Evolutionary conservation across 108 stramenopile species (phyloP).

Genomic region (Asterionellopsis glacialis): DNA sequence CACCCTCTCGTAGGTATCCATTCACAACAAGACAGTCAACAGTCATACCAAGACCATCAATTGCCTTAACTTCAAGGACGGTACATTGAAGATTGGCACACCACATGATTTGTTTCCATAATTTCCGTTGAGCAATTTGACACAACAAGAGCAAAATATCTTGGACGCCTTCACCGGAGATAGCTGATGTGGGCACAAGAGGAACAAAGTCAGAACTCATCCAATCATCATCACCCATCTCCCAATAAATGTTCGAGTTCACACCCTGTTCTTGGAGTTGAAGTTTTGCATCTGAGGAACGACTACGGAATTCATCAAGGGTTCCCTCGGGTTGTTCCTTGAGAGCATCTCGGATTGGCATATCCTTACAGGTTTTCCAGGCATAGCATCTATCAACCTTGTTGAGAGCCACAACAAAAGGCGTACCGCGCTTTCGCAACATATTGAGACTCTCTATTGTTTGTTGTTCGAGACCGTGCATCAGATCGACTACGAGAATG

Average conservation of each 20-base stretch:
- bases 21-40: slow-evolving; percentile 97
- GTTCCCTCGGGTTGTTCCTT: slow-evolving; percentile 90
- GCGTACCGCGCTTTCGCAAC: slow-evolving; percentile 86
- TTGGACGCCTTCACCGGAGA: slow-evolving; percentile 98
- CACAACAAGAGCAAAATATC: slow-evolving; percentile 93
- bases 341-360: slow-evolving; percentile 91
- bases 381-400: slow-evolving; percentile 98
- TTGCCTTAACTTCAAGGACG: slow-evolving; percentile 98
- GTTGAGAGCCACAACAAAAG: slow-evolving; percentile 98
- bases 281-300: slow-evolving; percentile 74
- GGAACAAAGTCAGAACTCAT: slow-evolving; percentile 88
- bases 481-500: slow-evolving; percentile 98
- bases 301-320: slow-evolving; percentile 85
- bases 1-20: slow-evolving; percentile 89
- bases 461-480: slow-evolving; percentile 99
- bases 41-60: slow-evolving; percentile 98
- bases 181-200: slow-evolving; percentile 95
- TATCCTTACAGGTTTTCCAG: slow-evolving; percentile 93
- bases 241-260: slow-evolving; percentile 99
- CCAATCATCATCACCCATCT: slow-evolving; percentile 96
- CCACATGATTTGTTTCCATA: slow-evolving; percentile 93
- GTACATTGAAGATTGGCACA: slow-evolving; percentile 90
- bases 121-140: slow-evolving; percentile 90
- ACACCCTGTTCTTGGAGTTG: slow-evolving; percentile 94
- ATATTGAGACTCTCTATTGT: slow-evolving; percentile 98